Conservation (phyloP, 352 stramenopile genomes). For the Globisporangium emineosum region DNA sequence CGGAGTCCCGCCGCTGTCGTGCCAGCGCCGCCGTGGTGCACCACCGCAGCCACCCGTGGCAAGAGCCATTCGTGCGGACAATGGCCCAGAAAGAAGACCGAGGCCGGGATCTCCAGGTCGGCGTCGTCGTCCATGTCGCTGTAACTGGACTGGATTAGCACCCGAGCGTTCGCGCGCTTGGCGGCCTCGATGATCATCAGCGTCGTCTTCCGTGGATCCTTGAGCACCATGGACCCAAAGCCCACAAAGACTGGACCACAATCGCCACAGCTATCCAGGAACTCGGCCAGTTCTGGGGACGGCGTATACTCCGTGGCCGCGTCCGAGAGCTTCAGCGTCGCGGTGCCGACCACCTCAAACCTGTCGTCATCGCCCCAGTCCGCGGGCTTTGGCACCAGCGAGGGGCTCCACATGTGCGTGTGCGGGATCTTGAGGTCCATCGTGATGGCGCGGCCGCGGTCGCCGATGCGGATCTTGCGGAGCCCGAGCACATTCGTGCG, state of each 20-base stretch:
- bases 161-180: conserved; percentile 50
- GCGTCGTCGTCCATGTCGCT: conserved; percentile 63
- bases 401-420: conserved; percentile 70
- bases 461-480: conserved; percentile 29
- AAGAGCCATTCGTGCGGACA: conserved; percentile 92
- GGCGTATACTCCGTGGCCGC: conserved; percentile 26
- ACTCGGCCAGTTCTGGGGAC: conserved; percentile 51
- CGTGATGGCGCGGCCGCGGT: conserved; percentile 36
- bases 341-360: conserved; percentile 16
- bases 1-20: conserved; percentile 74
- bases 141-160: conserved; percentile 91
- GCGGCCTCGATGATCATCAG: conserved; percentile 88
- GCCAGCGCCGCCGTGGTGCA: conserved; percentile 81
- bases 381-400: conserved; percentile 49
- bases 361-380: conserved; percentile 46
- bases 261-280: conserved; percentile 33
- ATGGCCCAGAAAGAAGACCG: conserved; percentile 63
- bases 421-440: conserved; percentile 35
- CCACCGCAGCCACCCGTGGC: conserved; percentile 80
- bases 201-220: conserved; percentile 60
- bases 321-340: conserved; percentile 9
- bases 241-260: conserved; percentile 90
- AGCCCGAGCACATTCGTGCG: conserved; percentile 44
- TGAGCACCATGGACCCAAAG: conserved; percentile 93
- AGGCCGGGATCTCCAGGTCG: conserved; percentile 40